These are phyloP conservation scores for Pythium pyrilobum DNA, from an alignment of 352 stramenopile genomes.

Conservation along the genomic window DNA sequence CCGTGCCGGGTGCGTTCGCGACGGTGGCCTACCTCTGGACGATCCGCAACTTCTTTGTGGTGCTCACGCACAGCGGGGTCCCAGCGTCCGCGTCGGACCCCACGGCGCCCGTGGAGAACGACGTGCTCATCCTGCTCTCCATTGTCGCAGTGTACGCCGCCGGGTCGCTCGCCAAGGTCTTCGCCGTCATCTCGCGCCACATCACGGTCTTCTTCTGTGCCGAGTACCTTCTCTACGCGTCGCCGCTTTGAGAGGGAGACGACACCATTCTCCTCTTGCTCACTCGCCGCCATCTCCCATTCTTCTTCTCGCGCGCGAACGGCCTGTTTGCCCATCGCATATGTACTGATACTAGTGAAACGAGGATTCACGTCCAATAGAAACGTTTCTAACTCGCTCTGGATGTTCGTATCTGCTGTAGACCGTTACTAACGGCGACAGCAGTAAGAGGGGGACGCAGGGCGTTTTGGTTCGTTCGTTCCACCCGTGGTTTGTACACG, in stretches of 20 bases:
- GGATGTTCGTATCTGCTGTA: not conserved
- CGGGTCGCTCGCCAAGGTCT: constrained; percentile 43
- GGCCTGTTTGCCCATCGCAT: not conserved
- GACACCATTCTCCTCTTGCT: not conserved
- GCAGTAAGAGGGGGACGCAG: constrained; percentile 8
- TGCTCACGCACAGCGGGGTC: not conserved
- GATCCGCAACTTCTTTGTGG: constrained; percentile 29
- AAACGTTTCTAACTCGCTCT: constrained; percentile 11
- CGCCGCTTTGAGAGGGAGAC: constrained; percentile 9
- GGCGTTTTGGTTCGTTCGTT: constrained; percentile 8
- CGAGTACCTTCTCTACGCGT: constrained; percentile 49
- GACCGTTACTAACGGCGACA: constrained; percentile 1
- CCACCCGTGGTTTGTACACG: not conserved
- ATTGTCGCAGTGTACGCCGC: constrained; percentile 45
- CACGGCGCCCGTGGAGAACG: constrained; percentile 25
- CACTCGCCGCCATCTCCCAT: not conserved
- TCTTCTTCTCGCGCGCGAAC: not conserved
- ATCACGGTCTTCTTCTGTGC: constrained; percentile 71
- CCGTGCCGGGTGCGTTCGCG: constrained; percentile 33
- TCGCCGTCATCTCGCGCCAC: constrained; percentile 52
- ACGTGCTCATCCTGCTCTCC: constrained; percentile 37
- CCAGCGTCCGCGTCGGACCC: not conserved
- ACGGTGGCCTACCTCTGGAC: constrained; percentile 41
- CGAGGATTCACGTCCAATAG: constrained; percentile 1
- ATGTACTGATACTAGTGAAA: constrained; percentile 21